phyloP scores from a whole-genome alignment of 768 basidiomycete genomes.

The Serendipita sp. region DNA sequence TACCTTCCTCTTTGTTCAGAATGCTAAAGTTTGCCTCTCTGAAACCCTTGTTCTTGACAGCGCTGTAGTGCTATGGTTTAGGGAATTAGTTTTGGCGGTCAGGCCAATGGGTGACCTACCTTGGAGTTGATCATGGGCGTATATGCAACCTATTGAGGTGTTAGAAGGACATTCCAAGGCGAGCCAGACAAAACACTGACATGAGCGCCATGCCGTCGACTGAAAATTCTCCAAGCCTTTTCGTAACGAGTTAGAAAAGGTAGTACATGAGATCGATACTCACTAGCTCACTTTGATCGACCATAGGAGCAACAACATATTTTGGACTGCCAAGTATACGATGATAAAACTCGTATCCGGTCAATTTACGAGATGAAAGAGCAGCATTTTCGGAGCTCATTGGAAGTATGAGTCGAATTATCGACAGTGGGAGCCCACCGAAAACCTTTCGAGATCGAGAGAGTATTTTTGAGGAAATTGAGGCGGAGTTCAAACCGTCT shows the following conservation, averaged over 20 bases:
- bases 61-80: conserved; percentile 11
- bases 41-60: conserved; percentile 29
- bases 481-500: not conserved
- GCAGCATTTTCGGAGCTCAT: conserved; percentile 3
- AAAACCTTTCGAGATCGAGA: not conserved
- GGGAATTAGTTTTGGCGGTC: conserved; percentile 1
- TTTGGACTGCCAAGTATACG: conserved; percentile 70
- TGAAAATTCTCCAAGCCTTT: conserved; percentile 80
- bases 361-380: conserved; percentile 27
- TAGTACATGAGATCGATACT: conserved; percentile 17
- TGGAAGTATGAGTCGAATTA: not conserved
- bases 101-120: conserved; percentile 21
- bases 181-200: conserved; percentile 23
- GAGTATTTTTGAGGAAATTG: not conserved
- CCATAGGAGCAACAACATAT: conserved; percentile 93
- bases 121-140: conserved; percentile 98
- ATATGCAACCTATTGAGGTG: conserved; percentile 61
- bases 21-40: conserved; percentile 54
- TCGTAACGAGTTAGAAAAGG: no score
- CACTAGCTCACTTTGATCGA: conserved; percentile 92
- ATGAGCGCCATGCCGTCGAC: conserved; percentile 67
- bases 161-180: conserved; percentile 7
- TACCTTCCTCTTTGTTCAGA: conserved; percentile 66
- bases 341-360: conserved; percentile 72
- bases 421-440: not conserved